Base-by-base conservation (phyloP, 2,329 filamentous ascomycete genomes). In the Celoporthe dispersa region DNA sequence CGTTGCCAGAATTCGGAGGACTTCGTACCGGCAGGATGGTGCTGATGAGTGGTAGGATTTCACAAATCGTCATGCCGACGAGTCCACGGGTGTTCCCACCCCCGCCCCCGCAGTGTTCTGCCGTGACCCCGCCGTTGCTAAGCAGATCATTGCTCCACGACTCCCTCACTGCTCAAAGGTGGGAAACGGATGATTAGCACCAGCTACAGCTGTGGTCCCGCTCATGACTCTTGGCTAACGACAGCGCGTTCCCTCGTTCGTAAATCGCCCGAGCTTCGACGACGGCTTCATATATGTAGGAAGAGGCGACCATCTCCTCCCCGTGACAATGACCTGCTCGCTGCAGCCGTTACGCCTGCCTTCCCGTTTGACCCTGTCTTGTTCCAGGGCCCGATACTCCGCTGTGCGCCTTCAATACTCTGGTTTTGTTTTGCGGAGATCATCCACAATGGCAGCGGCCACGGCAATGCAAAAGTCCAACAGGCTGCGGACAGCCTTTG, bases 401-500 rank as follows among this genome's bases (percentile, higher is more conserved):
- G 31, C 25, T 31, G 25, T 11, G 25, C 25, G 28, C 11, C 14
- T 57, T 57, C 28, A 16, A 22, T 22, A 9, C 12, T n/a, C 25
- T 9, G 14, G 9, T 19, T 25, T 60, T 25, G 25, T 16, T 60
- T 31, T 39, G 14, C 64, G 61, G 19, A 35, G 33, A 3, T 68
- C 61, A 19, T 64, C 69, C 19, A 69, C 28, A 16, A 65, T 73
- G 68, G 72, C 69, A 48, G 57, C 33, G 22, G 41, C 59, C n/a
- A 70, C 78, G 75, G 75, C 71, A 31, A 84, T 86, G 83, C 77
- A 82, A 70, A 75, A 78, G 22, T 80, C 83, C 64, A 88, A 86
- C 74, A 81, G 80, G 68, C 76, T 90, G 71, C 84, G 82, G 75
- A 81, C 81, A 69, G 82, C 82, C n/a, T 84, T 90, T 70, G 75